Base-by-base conservation (phyloP, 371 early-diverging fungal genomes). In the Chytridium lagenaria region DNA sequence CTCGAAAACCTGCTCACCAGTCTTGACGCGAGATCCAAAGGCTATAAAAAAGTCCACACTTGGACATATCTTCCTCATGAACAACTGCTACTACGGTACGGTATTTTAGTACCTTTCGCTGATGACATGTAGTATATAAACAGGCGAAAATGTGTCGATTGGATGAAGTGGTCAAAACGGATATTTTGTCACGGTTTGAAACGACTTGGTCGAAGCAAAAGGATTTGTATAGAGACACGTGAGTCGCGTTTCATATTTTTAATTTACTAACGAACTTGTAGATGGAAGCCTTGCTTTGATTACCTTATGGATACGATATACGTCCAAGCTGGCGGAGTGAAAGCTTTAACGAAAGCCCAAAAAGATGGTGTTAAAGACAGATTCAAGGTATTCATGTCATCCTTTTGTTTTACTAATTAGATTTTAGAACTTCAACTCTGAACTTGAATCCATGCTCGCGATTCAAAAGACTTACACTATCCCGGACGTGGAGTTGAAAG, bases 11-110 rank as follows among this genome's bases (percentile, higher is more conserved):
- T 93, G 66, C 80, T 85, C 3, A 75, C 80, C 7, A 88, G 84
- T 15, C 72, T 93, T 51, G 92, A 93, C 50, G 69, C 72, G 0
- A 92, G 91, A 77, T 84, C 93, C 26, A 83, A 86, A 72, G 87
- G 85, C 16, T 95, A 95, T 81, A n/a, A 93, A 92, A 71, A 90
- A 91, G 70, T 84, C 88, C n/a, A 86, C 91, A 1, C 72, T 95
- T 40, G 85, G 89, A 0, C 84, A 85, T 2, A 73, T 95, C 28
- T 95, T 95, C 74, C 77, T 92, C 59, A 82, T 94, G 50, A 95
- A 95, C 82, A 95, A 95, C 77, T 92, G 86, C 73, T 87, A 92
- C 68, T 91, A 92, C 73, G 51, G 76, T 76, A 49, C 50, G 59
- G 30, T 28, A 15, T 59, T 55, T 10, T 59, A 15, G 12, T 23